Evolutionary conservation across 164 flowering plant genomes (phyloP).

Genomic region (Cinnamomum micranthum): DNA sequence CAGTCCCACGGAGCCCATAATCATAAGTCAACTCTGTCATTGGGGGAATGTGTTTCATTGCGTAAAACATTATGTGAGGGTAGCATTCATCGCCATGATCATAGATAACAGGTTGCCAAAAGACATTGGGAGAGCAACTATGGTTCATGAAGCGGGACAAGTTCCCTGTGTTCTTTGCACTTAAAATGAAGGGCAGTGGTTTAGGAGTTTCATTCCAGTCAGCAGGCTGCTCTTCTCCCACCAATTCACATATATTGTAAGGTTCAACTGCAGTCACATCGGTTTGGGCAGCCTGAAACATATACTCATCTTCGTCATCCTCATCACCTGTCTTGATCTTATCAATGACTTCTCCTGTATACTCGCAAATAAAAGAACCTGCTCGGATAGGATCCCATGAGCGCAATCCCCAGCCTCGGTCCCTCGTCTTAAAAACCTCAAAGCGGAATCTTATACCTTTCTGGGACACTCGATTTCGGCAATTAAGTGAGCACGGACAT

Average conservation of each 20-base stretch:
- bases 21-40: constrained; percentile 68
- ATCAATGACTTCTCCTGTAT: constrained; percentile 54
- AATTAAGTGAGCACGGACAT: constrained; percentile 43
- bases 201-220: constrained; percentile 19
- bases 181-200: constrained; percentile 35
- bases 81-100: constrained; percentile 29
- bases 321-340: constrained; percentile 17
- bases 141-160: constrained; percentile 81
- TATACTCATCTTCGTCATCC: constrained; percentile 34
- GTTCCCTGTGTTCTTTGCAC: constrained; percentile 57
- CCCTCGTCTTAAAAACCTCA: constrained; percentile 69
- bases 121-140: constrained; percentile 68
- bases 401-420: constrained; percentile 76
- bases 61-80: constrained; percentile 60
- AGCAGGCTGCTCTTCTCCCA: constrained; percentile 22
- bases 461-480: constrained; percentile 58
- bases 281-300: constrained; percentile 40
- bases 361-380: constrained; percentile 68
- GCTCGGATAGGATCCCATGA: constrained; percentile 75
- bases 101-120: constrained; percentile 61
- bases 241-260: constrained; percentile 28
- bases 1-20: constrained; percentile 41
- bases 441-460: constrained; percentile 45
- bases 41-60: constrained; percentile 64
- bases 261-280: constrained; percentile 19